Percentiles rank a stretch among this genome's conserved stretches.
Conservation (phyloP, 2,329 filamentous ascomycete genomes). For the Simplicillium sp. region DNA sequence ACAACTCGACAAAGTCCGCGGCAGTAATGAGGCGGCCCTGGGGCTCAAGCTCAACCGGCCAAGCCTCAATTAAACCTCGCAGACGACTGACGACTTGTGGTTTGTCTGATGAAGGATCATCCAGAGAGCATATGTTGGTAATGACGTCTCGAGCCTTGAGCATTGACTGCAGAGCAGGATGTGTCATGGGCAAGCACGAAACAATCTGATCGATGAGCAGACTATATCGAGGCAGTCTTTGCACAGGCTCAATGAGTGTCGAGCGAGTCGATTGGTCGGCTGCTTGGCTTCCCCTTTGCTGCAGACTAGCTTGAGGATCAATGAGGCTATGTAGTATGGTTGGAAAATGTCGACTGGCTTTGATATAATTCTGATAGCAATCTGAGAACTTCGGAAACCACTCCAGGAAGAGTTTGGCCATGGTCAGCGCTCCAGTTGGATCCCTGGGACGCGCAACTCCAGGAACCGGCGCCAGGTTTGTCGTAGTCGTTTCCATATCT, state of each 20-base stretch:
- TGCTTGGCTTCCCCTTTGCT: conserved; percentile 67
- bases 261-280: conserved; percentile 89
- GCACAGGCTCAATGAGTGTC: conserved; percentile 90
- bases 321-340: conserved; percentile 71
- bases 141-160: conserved; percentile 88
- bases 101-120: conserved; percentile 60
- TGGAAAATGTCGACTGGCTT: conserved; percentile 79
- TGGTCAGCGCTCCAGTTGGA: conserved; percentile 65
- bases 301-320: conserved; percentile 74
- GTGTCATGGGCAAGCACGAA: conserved; percentile 71
- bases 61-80: conserved; percentile 66
- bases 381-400: conserved; percentile 92
- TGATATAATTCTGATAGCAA: conserved; percentile 89
- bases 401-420: conserved; percentile 74
- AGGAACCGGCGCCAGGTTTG: conserved; percentile 30
- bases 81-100: conserved; percentile 66
- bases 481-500: conserved; percentile 57
- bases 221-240: conserved; percentile 87
- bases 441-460: conserved; percentile 47
- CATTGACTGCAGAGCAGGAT: conserved; percentile 74
- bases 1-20: conserved; percentile 68
- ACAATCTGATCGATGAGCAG: conserved; percentile 94
- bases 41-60: conserved; percentile 64
- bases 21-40: conserved; percentile 73
- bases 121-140: conserved; percentile 92